Percentiles rank a stretch among this genome's conserved stretches.
Evolutionary conservation across 805 yeast species (phyloP).

Genomic region (Yamadazyma tumulicola): DNA sequence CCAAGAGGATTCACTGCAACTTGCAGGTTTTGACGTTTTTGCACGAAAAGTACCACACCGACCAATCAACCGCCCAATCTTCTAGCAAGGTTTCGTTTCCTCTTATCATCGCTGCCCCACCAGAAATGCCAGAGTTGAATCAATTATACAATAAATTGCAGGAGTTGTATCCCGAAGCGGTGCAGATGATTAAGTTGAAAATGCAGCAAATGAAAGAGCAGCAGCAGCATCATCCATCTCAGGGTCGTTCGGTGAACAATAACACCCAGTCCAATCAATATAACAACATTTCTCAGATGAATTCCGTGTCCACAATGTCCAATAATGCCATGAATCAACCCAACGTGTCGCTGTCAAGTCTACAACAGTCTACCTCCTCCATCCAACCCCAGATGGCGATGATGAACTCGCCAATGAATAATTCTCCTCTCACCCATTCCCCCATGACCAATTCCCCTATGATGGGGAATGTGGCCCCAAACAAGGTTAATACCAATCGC

Average conservation of each 20-base stretch:
- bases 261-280: no score
- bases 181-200: constrained; percentile 39
- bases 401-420: constrained; percentile 8
- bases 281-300: no score
- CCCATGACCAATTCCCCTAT: constrained; percentile 8
- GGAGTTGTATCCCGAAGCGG: constrained; percentile 52
- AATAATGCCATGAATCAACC: not conserved
- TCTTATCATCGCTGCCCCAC: constrained; percentile 50
- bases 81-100: constrained; percentile 39
- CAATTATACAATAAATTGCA: constrained; percentile 46
- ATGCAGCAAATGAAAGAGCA: constrained; percentile 32
- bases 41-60: constrained; percentile 35
- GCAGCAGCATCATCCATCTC: no score
- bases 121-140: constrained; percentile 51
- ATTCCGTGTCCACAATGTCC: constrained; percentile 3
- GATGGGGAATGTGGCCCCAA: constrained; percentile 6
- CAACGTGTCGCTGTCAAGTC: not conserved
- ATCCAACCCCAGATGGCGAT: constrained; percentile 5
- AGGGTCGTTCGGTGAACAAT: no score
- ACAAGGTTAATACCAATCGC: constrained; percentile 10
- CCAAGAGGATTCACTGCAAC: constrained; percentile 41
- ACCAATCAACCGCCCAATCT: constrained; percentile 22
- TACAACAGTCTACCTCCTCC: no score
- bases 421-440: constrained; percentile 5
- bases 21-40: constrained; percentile 36